Conservation (phyloP, 2,329 filamentous ascomycete genomes). For the Aspergillus ochraceus region DNA sequence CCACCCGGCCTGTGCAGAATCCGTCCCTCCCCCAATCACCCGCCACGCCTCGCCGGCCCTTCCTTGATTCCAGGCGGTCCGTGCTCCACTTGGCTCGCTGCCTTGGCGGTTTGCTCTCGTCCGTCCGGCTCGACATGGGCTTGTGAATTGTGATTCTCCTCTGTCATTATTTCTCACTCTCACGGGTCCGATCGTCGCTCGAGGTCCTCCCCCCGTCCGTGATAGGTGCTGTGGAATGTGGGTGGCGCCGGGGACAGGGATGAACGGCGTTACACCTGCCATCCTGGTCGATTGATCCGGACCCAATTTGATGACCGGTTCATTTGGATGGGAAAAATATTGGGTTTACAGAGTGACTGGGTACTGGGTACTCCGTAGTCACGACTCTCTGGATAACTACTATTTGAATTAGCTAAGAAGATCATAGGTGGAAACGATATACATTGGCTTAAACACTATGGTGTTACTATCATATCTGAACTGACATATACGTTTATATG, state of each 20-base stretch:
- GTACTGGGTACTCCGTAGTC: neutral
- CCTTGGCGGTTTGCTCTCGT: neutral
- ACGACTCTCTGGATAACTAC: neutral
- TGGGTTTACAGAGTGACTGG: too few relatives aligned
- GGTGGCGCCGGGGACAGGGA: neutral
- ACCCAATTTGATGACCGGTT: neutral
- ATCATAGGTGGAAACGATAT: neutral
- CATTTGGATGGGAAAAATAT: neutral
- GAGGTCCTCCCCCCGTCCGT: neutral
- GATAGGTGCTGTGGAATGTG: neutral
- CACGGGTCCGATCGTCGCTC: conserved; percentile 1
- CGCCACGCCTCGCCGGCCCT: neutral
- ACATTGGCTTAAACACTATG: too few relatives aligned
- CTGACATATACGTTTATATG: too few relatives aligned
- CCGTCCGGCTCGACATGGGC: neutral
- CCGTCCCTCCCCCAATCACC: neutral
- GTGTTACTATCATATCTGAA: too few relatives aligned
- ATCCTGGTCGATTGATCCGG: conserved; percentile 1
- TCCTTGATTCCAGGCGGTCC: conserved; percentile 1
- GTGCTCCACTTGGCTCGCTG: neutral
- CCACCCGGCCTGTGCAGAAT: conserved; percentile 10
- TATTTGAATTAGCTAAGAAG: neutral
- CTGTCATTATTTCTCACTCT: neutral
- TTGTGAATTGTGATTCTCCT: too few relatives aligned
- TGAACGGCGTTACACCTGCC: neutral